These are phyloP conservation scores for Cadophora luteo-olivacea DNA, from an alignment of 2,329 filamentous ascomycete species.

Conservation along the genomic window DNA sequence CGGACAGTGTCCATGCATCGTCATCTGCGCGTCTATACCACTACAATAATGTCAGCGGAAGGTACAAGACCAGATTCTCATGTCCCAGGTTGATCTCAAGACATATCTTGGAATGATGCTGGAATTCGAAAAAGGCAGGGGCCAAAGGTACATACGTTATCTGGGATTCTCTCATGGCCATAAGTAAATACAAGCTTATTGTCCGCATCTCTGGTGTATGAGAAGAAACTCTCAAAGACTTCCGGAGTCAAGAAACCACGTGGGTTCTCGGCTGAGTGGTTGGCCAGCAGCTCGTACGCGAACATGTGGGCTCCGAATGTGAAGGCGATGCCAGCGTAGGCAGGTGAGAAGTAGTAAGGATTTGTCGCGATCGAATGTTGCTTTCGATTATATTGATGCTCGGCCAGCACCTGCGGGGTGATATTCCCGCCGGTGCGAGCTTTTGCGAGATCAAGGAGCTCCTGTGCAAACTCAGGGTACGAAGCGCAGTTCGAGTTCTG, in stretches of 20 bases:
- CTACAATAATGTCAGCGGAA: too few relatives aligned
- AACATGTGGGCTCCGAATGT: conserved; percentile 40
- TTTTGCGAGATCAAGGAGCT: conserved; percentile 30
- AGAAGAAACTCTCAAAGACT: conserved; percentile 30
- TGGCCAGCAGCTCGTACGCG: conserved; percentile 41
- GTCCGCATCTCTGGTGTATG: conserved; percentile 24
- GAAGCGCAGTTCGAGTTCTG: conserved; percentile 35
- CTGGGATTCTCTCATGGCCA: conserved; percentile 30
- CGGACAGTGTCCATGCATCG: conserved; percentile 50
- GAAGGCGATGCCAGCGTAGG: conserved; percentile 39
- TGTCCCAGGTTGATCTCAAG: too few relatives aligned
- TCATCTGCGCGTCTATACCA: conserved; percentile 39
- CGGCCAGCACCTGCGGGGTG: conserved; percentile 31
- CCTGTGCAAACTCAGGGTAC: conserved; percentile 30
- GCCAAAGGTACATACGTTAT: conserved; percentile 12
- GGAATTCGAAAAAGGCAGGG: too few relatives aligned
- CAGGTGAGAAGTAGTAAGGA: conserved; percentile 44
- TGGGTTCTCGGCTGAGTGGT: conserved; percentile 36
- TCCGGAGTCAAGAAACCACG: conserved; percentile 26
- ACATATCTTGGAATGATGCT: too few relatives aligned
- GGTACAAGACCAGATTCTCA: too few relatives aligned
- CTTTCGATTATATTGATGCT: conserved; percentile 31
- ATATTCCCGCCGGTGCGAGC: conserved; percentile 22
- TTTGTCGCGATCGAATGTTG: conserved; percentile 43
- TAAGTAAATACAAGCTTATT: conserved; percentile 26